Evolutionary conservation across 257 asterid species (phyloP).

Genomic region (Galeopsis tetrahit): DNA sequence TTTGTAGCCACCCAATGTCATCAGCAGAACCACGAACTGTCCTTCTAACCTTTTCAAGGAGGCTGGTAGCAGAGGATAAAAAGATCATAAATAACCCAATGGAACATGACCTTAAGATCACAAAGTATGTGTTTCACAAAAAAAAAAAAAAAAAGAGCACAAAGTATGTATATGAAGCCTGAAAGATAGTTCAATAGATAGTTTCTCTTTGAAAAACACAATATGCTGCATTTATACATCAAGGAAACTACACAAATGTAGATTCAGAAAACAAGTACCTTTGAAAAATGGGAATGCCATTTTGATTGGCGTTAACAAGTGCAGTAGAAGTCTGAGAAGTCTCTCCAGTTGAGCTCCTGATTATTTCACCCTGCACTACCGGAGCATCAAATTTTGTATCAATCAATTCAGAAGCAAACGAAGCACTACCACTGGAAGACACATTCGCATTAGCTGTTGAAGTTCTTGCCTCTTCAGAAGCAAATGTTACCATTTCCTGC

Average conservation of each 20-base stretch:
- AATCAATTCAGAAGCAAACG: slow-evolving; percentile 46
- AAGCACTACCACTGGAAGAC: slow-evolving; percentile 48
- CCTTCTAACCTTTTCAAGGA: slow-evolving; percentile 70
- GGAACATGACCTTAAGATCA: neutral
- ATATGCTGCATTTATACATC: neutral
- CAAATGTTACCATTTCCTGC: slow-evolving; percentile 72
- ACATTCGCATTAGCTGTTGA: slow-evolving; percentile 31
- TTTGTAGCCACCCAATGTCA: slow-evolving; percentile 96
- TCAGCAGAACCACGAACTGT: slow-evolving; percentile 98
- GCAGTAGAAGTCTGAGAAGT: slow-evolving; percentile 48
- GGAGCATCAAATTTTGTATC: slow-evolving; percentile 60
- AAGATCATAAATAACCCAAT: slow-evolving; percentile 15
- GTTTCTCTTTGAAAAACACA: neutral
- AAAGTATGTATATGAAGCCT: neutral
- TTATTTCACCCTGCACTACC: slow-evolving; percentile 53
- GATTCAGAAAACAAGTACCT: slow-evolving; percentile 55
- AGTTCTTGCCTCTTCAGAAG: slow-evolving; percentile 57
- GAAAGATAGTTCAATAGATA: neutral
- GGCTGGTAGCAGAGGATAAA: slow-evolving; percentile 37
- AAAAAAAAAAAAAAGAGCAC: neutral
- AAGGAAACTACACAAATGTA: neutral
- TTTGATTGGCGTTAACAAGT: slow-evolving; percentile 52
- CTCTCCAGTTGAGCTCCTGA: slow-evolving; percentile 43
- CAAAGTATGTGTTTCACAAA: neutral
- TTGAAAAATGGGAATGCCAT: slow-evolving; percentile 72